These are phyloP conservation scores for Tephrocybe sp. DNA, from an alignment of 768 basidiomycete genomes.

Conservation along the genomic window DNA sequence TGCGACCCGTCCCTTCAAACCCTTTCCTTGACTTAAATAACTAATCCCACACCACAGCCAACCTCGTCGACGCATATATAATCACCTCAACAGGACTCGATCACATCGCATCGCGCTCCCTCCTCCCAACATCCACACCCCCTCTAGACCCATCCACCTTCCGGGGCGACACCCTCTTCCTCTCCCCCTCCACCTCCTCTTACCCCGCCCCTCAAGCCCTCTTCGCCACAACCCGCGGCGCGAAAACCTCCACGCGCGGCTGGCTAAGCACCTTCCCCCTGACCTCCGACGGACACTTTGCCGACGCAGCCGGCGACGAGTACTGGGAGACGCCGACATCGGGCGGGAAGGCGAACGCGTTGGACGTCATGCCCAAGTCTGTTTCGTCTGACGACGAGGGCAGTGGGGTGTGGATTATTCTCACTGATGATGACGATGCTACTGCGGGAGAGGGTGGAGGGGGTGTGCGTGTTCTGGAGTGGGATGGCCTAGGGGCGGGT, in stretches of 20 bases:
- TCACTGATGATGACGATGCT: slow-evolving; percentile 49
- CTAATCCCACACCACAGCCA: slow-evolving; percentile 31
- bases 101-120: slow-evolving; percentile 31
- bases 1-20: no score
- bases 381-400: no score
- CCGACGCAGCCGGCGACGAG: slow-evolving; percentile 1
- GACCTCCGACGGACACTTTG: slow-evolving; percentile 23
- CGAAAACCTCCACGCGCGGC: slow-evolving; percentile 31
- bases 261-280: slow-evolving; percentile 46
- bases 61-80: slow-evolving; percentile 43
- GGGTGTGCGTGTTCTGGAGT: slow-evolving; percentile 48
- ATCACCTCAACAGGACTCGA: slow-evolving; percentile 32
- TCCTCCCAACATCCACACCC: slow-evolving; percentile 26
- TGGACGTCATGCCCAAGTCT: slow-evolving; percentile 43
- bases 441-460: slow-evolving; percentile 26
- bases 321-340: slow-evolving; percentile 46
- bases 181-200: slow-evolving; percentile 35
- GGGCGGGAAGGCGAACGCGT: slow-evolving; percentile 53
- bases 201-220: slow-evolving; percentile 38
- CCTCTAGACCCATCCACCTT: slow-evolving; percentile 19
- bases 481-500: slow-evolving; percentile 45
- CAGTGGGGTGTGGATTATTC: slow-evolving; percentile 43
- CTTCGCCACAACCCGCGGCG: slow-evolving; percentile 50
- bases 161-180: slow-evolving; percentile 47
- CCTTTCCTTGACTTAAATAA: no score